Evolutionary conservation across 805 yeast species (phyloP).

Genomic region (Saccharomycopsis schoenii): DNA sequence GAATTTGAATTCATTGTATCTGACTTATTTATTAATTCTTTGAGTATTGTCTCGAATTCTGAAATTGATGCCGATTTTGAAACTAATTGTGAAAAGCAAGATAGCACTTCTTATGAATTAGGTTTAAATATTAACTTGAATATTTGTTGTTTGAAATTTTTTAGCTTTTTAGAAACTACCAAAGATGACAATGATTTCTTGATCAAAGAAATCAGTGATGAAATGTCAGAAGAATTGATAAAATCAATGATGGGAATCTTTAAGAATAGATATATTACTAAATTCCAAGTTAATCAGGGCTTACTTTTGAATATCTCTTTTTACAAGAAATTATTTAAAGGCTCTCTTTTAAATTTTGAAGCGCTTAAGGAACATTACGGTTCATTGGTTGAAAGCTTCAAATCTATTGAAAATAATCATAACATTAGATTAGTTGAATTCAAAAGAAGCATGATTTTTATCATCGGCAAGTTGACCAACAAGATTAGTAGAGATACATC

Average conservation of each 20-base stretch:
- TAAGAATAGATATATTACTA: background rate
- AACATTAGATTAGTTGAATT: background rate
- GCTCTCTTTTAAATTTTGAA: background rate
- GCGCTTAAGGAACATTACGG: background rate
- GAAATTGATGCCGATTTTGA: background rate
- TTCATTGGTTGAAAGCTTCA: background rate
- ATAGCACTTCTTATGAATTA: background rate
- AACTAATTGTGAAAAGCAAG: background rate
- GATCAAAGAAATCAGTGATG: constrained; percentile 1
- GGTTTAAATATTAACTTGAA: constrained; percentile 1
- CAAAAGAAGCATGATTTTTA: constrained; percentile 1
- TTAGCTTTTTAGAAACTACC: background rate
- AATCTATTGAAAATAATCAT: background rate
- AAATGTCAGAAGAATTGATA: constrained; percentile 21
- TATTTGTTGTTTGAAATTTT: constrained; percentile 4
- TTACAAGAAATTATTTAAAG: background rate
- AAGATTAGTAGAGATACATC: constrained; percentile 41
- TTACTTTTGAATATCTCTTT: constrained; percentile 3
- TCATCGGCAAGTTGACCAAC: constrained; percentile 32
- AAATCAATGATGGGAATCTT: constrained; percentile 6
- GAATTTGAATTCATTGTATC: constrained; percentile 3
- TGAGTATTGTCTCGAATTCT: constrained; percentile 5
- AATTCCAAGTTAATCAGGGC: constrained; percentile 1
- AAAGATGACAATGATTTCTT: constrained; percentile 1
- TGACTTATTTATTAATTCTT: constrained; percentile 6